Evolutionary conservation across 768 basidiomycete genomes (phyloP), one percentile per base, ranked within the genome.

Genomic region (Dioszegia aurantiaca): DNA sequence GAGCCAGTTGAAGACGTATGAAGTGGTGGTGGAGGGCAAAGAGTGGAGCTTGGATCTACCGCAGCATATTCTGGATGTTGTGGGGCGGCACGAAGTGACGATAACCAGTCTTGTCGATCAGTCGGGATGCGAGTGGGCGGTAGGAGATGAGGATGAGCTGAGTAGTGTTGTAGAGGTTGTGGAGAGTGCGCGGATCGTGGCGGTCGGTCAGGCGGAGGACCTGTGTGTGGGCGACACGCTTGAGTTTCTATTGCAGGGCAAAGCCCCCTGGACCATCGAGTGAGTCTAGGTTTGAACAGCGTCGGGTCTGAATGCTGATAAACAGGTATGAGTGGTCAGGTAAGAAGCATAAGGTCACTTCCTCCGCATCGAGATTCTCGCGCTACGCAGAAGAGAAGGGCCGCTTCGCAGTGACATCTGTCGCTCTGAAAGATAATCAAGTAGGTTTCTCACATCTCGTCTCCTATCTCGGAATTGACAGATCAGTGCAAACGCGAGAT

Each of bases 181-280:
- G 2, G 95, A 99, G 77, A 90, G 90, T 0, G 95, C 95, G 9
- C 85, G 89, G 12, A 91, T 99, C 55, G 82, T 90, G 44, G 87
- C 94, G 4, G 84, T 91, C 64, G 87, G 88, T 66, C 80, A 86
- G 56, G 82, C 84, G 56, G 81, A 81, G 64, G 86, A 98, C 69
- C 86, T 88, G 60, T 99, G 95, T 77, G 87, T 89, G 1, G 94
- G 93, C 9, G 91, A 97, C 59, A 81, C 85, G 27, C 81, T 88
- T 9, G 90, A 90, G 62, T 98, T 95, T 81, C 86, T 93, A 71
- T 80, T 99, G 16, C 90, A 95, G 76, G 95, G 95, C 42, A 88
- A 84, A 30, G 87, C 92, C 16, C 91, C 94, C 3, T 98, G 92
- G 91, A 86, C 84, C 3, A 83, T 97, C 52, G 86, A 85, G 63